Evolutionary conservation across 306 rosid genomes (phyloP).

Genomic region (Astragalus membranaceus): DNA sequence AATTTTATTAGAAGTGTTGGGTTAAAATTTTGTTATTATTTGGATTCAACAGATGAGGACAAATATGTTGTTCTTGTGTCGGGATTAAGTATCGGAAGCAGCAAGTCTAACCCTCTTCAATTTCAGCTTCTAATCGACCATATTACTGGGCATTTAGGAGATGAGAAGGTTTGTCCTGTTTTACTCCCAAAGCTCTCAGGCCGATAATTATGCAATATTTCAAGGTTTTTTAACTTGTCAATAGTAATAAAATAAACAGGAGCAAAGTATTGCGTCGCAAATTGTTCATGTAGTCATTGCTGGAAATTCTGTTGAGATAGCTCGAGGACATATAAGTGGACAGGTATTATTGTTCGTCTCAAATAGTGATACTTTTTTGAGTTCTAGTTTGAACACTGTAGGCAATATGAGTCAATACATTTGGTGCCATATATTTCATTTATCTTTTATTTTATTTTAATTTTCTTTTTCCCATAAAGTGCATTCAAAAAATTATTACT

Average conservation of each 20-base stretch:
- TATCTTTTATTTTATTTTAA: background rate
- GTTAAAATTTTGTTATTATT: background rate
- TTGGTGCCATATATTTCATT: background rate
- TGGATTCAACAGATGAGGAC: conserved; percentile 68
- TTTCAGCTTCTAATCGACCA: conserved; percentile 94
- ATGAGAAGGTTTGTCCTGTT: conserved; percentile 57
- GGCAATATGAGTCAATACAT: background rate
- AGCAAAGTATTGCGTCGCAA: conserved; percentile 77
- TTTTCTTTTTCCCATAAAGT: background rate
- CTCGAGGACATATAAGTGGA: conserved; percentile 62
- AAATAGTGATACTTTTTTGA: background rate
- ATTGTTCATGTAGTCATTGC: conserved; percentile 74
- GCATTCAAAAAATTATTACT: background rate
- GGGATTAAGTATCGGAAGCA: conserved; percentile 74
- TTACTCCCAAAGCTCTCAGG: conserved; percentile 18
- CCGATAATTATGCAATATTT: conserved; percentile 10
- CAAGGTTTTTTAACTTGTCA: conserved; percentile 25
- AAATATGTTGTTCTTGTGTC: conserved; percentile 79
- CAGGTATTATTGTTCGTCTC: conserved; percentile 53
- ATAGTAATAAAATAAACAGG: conserved; percentile 48
- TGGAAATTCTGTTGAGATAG: conserved; percentile 83
- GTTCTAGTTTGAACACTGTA: background rate
- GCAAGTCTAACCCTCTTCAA: conserved; percentile 75
- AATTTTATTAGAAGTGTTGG: background rate
- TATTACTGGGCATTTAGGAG: conserved; percentile 96